phyloP scores from a whole-genome alignment of 306 rosid genomes.

The Malus domestica region DNA sequence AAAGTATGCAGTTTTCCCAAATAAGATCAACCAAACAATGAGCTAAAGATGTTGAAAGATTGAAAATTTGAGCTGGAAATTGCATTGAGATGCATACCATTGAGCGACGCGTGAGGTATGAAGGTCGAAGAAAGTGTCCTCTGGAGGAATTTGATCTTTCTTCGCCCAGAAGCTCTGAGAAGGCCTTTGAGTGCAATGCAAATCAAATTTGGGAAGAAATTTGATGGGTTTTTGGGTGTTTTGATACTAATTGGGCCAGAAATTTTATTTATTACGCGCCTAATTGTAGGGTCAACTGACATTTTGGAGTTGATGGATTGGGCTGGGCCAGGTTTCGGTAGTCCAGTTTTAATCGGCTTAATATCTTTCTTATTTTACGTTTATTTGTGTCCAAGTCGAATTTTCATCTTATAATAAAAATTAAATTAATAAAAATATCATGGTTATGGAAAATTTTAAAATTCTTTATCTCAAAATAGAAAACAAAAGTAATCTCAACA shows the following conservation, averaged over 20 bases:
- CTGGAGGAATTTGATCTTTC: neutral
- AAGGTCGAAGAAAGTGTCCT: neutral
- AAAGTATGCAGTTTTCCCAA: neutral
- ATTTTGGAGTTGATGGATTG: neutral
- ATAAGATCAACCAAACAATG: neutral
- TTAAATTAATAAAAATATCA: too few species aligned
- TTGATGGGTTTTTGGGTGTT: neutral
- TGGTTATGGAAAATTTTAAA: too few species aligned
- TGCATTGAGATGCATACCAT: conserved; percentile 7
- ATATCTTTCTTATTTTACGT: too few species aligned
- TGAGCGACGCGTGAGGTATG: neutral
- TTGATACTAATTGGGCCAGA: neutral
- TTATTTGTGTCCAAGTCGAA: too few species aligned
- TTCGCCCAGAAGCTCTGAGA: neutral
- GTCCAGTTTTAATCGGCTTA: neutral
- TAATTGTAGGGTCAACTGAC: neutral
- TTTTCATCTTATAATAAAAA: too few species aligned
- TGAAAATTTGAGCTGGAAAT: neutral
- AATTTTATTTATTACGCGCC: neutral
- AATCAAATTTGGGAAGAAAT: neutral
- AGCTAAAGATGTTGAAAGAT: neutral
- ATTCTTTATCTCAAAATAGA: too few species aligned
- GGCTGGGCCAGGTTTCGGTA: neutral
- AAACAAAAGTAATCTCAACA: too few species aligned
- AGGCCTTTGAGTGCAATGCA: neutral